Evolutionary conservation across 2,329 filamentous ascomycete genomes (phyloP).

Genomic region (Fusarium haematococcum): DNA sequence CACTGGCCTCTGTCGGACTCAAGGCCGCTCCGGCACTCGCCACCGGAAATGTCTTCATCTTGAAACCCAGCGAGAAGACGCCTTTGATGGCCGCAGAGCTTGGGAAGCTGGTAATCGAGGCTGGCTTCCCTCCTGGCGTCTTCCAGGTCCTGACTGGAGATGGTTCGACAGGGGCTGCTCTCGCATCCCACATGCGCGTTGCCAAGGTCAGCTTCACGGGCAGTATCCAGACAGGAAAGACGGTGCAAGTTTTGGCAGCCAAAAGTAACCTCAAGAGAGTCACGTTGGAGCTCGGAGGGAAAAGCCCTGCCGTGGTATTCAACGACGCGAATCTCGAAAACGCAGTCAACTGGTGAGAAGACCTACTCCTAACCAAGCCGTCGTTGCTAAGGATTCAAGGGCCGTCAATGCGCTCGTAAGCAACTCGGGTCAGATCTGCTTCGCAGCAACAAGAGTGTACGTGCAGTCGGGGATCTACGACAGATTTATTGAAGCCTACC

Average conservation of each 20-base stretch:
- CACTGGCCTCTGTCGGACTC: constrained; percentile 44
- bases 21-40: constrained; percentile 58
- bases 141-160: constrained; percentile 51
- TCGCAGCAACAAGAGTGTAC: constrained; percentile 78
- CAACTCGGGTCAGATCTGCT: constrained; percentile 81
- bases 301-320: constrained; percentile 74
- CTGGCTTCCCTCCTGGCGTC: constrained; percentile 58
- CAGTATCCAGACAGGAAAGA: constrained; percentile 74
- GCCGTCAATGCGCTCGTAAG: constrained; percentile 65
- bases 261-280: constrained; percentile 66
- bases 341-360: constrained; percentile 57
- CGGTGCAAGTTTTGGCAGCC: constrained; percentile 67
- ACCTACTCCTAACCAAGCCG: neutral
- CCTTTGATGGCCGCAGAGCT: constrained; percentile 49
- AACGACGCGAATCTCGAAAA: constrained; percentile 73
- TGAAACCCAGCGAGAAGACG: constrained; percentile 59
- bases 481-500: constrained; percentile 68
- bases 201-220: constrained; percentile 77
- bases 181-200: constrained; percentile 28
- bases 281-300: constrained; percentile 79
- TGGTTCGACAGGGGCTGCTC: constrained; percentile 23
- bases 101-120: constrained; percentile 52
- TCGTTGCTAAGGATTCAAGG: neutral
- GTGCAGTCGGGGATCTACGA: constrained; percentile 70
- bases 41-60: constrained; percentile 57